phyloP scores from a whole-genome alignment of 108 stramenopile species.

The Poteriospumella lacustris region DNA sequence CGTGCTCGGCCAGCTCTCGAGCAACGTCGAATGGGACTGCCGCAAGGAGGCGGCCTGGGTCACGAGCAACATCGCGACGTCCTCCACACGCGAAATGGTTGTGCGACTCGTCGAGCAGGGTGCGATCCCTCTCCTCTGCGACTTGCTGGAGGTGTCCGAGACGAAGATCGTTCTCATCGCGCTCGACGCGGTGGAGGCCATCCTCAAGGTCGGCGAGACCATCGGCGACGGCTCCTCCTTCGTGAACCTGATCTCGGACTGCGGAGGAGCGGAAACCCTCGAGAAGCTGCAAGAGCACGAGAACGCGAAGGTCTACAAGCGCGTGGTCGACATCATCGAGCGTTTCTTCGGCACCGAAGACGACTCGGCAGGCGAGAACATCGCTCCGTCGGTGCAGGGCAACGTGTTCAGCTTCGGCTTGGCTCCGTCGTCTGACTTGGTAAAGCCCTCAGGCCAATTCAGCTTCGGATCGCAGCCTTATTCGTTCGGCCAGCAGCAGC shows the following conservation, averaged over 20 bases:
- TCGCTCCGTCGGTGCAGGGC: background rate
- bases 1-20: conserved; percentile 54
- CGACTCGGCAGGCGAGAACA: conserved; percentile 22
- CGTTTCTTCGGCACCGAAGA: conserved; percentile 74
- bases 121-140: conserved; percentile 64
- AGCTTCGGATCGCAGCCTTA: too few species aligned
- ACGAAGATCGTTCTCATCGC: conserved; percentile 56
- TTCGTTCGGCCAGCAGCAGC: too few species aligned
- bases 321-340: conserved; percentile 67
- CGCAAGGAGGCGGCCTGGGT: conserved; percentile 83
- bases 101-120: conserved; percentile 58
- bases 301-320: conserved; percentile 64
- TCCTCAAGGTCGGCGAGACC: conserved; percentile 57
- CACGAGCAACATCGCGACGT: conserved; percentile 68
- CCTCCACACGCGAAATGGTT: conserved; percentile 55
- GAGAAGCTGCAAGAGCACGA: conserved; percentile 74
- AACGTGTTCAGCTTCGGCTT: conserved; percentile 2
- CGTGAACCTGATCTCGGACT: conserved; percentile 40
- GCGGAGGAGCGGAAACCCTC: conserved; percentile 66
- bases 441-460: too few species aligned
- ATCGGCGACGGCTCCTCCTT: background rate
- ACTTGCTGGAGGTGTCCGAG: conserved; percentile 58
- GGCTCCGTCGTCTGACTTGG: too few species aligned
- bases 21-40: conserved; percentile 69
- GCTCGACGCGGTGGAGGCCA: conserved; percentile 66